Conservation (phyloP, 1,284 basidiomycete genomes). For the Cryptococcus floricola region DNA sequence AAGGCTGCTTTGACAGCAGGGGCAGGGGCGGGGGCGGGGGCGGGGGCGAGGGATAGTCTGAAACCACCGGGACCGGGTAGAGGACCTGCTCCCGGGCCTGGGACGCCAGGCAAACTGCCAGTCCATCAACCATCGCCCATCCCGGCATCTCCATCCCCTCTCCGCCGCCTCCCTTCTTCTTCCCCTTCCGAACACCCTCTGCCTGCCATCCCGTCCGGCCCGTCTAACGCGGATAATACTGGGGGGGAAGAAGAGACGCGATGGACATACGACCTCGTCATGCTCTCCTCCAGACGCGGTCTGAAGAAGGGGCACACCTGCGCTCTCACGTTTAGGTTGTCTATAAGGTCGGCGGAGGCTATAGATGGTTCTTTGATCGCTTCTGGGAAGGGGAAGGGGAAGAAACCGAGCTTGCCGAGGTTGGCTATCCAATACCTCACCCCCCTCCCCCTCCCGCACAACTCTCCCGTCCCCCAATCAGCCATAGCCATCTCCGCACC, state of each 20-base stretch:
- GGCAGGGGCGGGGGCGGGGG: too few relatives aligned
- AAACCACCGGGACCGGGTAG: slow-evolving; percentile 1
- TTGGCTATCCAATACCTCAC: not conserved
- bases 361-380: not conserved
- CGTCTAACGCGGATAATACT: too few relatives aligned
- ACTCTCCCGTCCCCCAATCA: slow-evolving; percentile 6
- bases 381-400: too few relatives aligned
- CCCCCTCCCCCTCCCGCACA: not conserved
- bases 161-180: too few relatives aligned
- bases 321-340: not conserved
- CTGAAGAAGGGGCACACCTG: not conserved
- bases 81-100: not conserved
- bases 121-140: not conserved
- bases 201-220: too few relatives aligned
- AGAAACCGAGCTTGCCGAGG: not conserved
- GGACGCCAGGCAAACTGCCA: not conserved
- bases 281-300: too few relatives aligned
- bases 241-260: too few relatives aligned
- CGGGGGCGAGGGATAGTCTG: not conserved
- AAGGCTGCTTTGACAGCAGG: too few relatives aligned
- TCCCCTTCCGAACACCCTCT: too few relatives aligned
- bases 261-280: too few relatives aligned
- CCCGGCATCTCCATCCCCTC: too few relatives aligned
- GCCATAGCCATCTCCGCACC: slow-evolving; percentile 21
- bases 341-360: not conserved